Conservation (phyloP, 2,329 filamentous ascomycete genomes). For the Arthrobotrys sinensis region DNA sequence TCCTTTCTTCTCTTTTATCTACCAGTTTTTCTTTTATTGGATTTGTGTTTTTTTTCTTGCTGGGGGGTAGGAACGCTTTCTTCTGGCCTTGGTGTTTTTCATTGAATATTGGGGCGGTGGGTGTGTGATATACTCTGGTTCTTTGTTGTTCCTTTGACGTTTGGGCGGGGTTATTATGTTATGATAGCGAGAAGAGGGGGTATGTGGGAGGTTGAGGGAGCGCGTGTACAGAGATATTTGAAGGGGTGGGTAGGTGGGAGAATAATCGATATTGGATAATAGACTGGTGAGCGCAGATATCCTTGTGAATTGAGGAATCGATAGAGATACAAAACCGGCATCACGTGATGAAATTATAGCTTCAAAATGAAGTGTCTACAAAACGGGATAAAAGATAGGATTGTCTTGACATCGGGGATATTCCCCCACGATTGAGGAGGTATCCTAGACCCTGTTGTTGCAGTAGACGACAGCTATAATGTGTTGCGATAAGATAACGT, state of each 20-base stretch:
- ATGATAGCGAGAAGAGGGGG: conserved; percentile 13
- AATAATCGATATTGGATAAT: conserved; percentile 25
- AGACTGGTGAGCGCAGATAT: neutral
- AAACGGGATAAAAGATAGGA: too few relatives aligned
- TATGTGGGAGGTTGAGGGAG: neutral
- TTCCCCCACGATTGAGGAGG: neutral
- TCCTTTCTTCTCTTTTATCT: conserved; percentile 13
- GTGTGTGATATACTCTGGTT: conserved; percentile 21
- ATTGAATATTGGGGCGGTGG: conserved; percentile 24
- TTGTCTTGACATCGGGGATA: too few relatives aligned
- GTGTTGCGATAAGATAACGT: conserved; percentile 33
- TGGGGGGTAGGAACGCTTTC: conserved; percentile 17
- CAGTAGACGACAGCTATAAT: neutral
- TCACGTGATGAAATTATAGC: too few relatives aligned
- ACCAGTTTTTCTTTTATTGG: conserved; percentile 34
- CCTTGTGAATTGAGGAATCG: too few relatives aligned
- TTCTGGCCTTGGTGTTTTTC: conserved; percentile 26
- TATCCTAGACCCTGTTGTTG: neutral
- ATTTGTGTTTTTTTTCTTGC: conserved; percentile 1
- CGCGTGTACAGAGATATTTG: neutral
- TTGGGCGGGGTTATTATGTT: conserved; percentile 13
- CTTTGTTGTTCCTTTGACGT: conserved; percentile 1
- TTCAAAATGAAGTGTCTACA: too few relatives aligned
- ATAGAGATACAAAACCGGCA: too few relatives aligned
- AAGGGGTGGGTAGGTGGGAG: too few relatives aligned